These are phyloP conservation scores for Themeda triandra DNA, from an alignment of 176 grass and related monocot species.

Conservation along the genomic window DNA sequence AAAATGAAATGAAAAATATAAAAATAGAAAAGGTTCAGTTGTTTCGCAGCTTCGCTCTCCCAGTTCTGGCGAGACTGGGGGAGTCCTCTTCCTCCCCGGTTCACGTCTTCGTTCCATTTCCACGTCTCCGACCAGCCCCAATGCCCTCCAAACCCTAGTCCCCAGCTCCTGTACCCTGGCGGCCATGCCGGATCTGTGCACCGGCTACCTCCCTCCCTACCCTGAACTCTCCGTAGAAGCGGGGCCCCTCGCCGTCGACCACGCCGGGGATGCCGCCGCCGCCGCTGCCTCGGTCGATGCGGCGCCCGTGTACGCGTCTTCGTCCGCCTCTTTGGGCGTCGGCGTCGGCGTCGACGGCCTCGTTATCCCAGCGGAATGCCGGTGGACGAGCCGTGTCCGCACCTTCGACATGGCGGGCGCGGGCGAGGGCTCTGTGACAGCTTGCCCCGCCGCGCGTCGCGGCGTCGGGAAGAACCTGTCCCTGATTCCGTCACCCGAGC, in stretches of 20 bases:
- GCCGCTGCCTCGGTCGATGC: neutral
- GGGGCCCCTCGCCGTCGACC: neutral
- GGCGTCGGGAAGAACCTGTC: conserved; percentile 3
- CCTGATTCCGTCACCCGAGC: neutral
- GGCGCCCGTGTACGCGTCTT: neutral
- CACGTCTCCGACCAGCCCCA: conserved; percentile 15
- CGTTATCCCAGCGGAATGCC: conserved; percentile 19
- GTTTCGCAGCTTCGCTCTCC: neutral
- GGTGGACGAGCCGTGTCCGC: conserved; percentile 24
- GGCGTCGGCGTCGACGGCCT: neutral
- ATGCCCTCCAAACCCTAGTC: conserved; percentile 47
- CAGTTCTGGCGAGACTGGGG: neutral
- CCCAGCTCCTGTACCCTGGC: neutral
- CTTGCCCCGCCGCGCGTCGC: neutral
- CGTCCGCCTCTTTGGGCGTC: neutral
- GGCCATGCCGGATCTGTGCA: conserved; percentile 60
- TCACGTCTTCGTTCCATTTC: conserved; percentile 17
- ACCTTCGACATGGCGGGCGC: conserved; percentile 6
- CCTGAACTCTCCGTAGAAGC: conserved; percentile 5
- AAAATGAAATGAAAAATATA: neutral
- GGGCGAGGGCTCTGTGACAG: neutral
- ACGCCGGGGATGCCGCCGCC: neutral
- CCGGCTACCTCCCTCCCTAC: conserved; percentile 15
- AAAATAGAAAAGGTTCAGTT: neutral
- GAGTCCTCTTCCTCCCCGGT: neutral